Evolutionary conservation across 2,329 filamentous ascomycete genomes (phyloP), one percentile per base, ranked within the genome.

Genomic region (Bipolaris sorokiniana): DNA sequence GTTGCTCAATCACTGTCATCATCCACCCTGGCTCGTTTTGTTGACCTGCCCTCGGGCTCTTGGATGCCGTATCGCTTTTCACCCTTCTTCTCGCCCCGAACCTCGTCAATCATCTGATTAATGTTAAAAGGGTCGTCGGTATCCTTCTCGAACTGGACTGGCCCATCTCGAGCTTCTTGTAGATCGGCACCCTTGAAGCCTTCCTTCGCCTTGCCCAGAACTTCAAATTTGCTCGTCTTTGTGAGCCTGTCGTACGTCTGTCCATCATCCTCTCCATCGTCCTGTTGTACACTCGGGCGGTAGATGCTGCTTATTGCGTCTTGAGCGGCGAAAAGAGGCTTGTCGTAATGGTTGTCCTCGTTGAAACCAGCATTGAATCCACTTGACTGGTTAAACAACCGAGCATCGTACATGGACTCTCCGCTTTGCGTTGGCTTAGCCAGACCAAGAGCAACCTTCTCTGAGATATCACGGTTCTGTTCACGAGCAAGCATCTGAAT

Each of bases 261-360:
- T 0, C 90, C 94, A 36, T 89, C 92, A 48, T 92, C 91, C 54
- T 90, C 89, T 16, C 91, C 89, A 15, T 87, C 88, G 42, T 89
- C 86, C 54, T 89, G 88, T 41, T 84, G 82, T 22, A 90, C 86
- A 20, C 86, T 86, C 1, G 94, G 92, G 33, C 92, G 86, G 78
- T 99, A 99, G 65, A 99, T 98, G 75, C 89, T 94, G 79, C 87
- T 95, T 69, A 97, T 92, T 7, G 92, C 94, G 73, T 98, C 94
- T 74, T 97, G 92, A 13, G 95, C 94, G 0, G 93, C 93, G 75
- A 99, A 99, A 7, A 99, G 82, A 18, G 95, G 95, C 79, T 98
- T 98, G 77, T 98, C 95, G 79, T 98, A 99, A 0, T 89, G 88
- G 72, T 99, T 95, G 76, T 99, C 95, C 77, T 99, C 95, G 76